Base-by-base conservation (phyloP, 2,329 filamentous ascomycete species). In the Epichloe typhina region DNA sequence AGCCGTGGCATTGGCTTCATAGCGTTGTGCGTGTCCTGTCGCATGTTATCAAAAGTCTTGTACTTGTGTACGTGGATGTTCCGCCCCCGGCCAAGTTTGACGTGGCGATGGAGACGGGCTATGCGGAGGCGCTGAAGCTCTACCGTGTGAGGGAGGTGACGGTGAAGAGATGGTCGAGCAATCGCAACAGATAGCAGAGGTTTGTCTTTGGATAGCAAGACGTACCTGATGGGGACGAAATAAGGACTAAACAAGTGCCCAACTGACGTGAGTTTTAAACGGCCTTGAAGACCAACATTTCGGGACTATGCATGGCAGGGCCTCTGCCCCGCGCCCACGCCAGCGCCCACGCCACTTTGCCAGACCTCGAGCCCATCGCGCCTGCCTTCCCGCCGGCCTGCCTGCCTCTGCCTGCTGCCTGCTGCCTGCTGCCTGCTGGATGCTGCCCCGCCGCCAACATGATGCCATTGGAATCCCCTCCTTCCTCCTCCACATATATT, bases 61-160 rank as follows among this genome's bases (percentile, higher is more conserved):
- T 97, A 38, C 65, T 98, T 35, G 84, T 86, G 40, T 98, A 96
- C 62, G 90, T 98, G 12, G 90, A 97, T 56, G 76, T 98, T 5
- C 93, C 93, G 2, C 76, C 84, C 3, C 85, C 87, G 1, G 60
- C 72, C 15, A 68, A 70, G 45, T 68, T 72, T 31, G 64, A 70
- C 2, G 65, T 66, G 37, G 71, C 72, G 15, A 59, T 70, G 15
- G 65, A 67, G 51, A 61, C 71, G 26, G 80, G 86, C 53, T 74
- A 93, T 47, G 76, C 81, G 1, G 70, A 69, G 9, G 65, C 85
- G 26, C 66, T 96, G 59, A 75, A 74, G 58, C 71, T 75, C 50
- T 96, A 94, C 64, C 83, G 75, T 58, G 76, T 96, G 21, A 76
- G 87, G 54, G 90, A 96, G 64, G 79, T 95, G 54, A 78, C 86